Evolutionary conservation across 2,329 filamentous ascomycete genomes (phyloP), one percentile per base, ranked within the genome.

Genomic region (Neonectria ditissima): DNA sequence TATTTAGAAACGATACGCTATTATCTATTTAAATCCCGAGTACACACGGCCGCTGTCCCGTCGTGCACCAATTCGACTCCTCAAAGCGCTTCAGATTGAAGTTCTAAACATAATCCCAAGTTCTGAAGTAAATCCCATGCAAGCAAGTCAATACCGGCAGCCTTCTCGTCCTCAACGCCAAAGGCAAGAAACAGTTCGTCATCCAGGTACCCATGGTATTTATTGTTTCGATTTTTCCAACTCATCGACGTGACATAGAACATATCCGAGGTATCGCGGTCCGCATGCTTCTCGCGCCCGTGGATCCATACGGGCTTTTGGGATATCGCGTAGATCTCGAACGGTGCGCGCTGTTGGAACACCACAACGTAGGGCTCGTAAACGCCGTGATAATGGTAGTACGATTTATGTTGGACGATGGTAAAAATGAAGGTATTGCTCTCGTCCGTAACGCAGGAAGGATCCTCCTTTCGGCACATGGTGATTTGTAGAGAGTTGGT

Each of bases 401-500:
- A 84, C 0, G 72, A 81, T 73, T 89, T 89, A 73, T 84, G 81
- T 37, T 89, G 87, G 70, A 86, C 82, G 41, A 89, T 80, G 5
- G 79, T 79, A 51, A 89, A 74, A 62, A 88, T 76, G 71, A 86
- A 87, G 0, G 87, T 89, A 68, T 88, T 88, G 20, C 64, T 65
- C 6, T 80, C 77, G 45, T 77, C 76, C 0, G 79, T 73, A 0
- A 72, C 52, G 70, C 87, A 89, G 0, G 18, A 56, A 0, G 75
- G 67, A 45, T 88, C 85, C 2, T 75, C 66, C 2, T 83, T 80
- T 9, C 76, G 75, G 75, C 87, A 89, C 55, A 88, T 76, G 2
- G 86, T 89, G 39, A 89, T 75, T 1, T 80, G 75, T 0, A 89
- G 78, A 2, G 85, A 86, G 72, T 89, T 89, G 20, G 86, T 88